These are phyloP conservation scores for Candida peoriensis DNA, from an alignment of 805 yeast species.

Conservation along the genomic window DNA sequence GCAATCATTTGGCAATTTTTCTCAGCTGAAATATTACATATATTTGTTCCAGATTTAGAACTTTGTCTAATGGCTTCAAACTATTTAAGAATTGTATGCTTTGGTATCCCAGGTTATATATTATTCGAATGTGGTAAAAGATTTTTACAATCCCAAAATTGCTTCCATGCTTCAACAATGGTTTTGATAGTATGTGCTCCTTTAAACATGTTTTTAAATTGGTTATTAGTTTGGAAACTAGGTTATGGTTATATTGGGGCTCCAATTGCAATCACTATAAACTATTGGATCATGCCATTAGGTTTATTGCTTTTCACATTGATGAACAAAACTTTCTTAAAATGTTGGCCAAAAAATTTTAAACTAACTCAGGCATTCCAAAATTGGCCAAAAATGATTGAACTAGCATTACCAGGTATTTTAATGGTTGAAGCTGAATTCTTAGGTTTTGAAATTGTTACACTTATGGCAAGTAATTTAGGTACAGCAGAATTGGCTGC, in stretches of 20 bases:
- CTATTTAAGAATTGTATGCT: conserved; percentile 46
- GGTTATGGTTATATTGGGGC: conserved; percentile 77
- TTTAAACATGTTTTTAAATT: conserved; percentile 53
- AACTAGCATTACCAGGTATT: conserved; percentile 69
- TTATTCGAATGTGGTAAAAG: conserved; percentile 79
- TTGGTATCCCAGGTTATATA: conserved; percentile 77
- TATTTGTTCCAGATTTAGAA: conserved; percentile 20
- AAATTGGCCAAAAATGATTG: conserved; percentile 55
- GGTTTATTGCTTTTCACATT: conserved; percentile 50
- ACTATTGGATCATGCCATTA: conserved; percentile 58
- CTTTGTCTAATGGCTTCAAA: conserved; percentile 45
- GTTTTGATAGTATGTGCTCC: conserved; percentile 63
- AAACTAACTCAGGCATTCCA: conserved; percentile 11
- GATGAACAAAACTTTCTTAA: conserved; percentile 33
- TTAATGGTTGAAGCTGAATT: conserved; percentile 76
- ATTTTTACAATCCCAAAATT: conserved; percentile 79
- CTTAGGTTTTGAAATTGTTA: conserved; percentile 67
- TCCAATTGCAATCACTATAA: conserved; percentile 61
- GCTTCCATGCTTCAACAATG: conserved; percentile 79
- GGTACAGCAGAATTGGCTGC: conserved; percentile 71
- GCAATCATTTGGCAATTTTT: conserved; percentile 20
- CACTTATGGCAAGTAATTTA: conserved; percentile 62
- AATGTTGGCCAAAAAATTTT: conserved; percentile 26
- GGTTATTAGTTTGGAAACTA: conserved; percentile 59
- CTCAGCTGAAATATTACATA: conserved; percentile 10